Percentiles rank a stretch among this genome's conserved stretches.
phyloP scores from a whole-genome alignment of 352 stramenopile species.

The Globisporangium spiculum region DNA sequence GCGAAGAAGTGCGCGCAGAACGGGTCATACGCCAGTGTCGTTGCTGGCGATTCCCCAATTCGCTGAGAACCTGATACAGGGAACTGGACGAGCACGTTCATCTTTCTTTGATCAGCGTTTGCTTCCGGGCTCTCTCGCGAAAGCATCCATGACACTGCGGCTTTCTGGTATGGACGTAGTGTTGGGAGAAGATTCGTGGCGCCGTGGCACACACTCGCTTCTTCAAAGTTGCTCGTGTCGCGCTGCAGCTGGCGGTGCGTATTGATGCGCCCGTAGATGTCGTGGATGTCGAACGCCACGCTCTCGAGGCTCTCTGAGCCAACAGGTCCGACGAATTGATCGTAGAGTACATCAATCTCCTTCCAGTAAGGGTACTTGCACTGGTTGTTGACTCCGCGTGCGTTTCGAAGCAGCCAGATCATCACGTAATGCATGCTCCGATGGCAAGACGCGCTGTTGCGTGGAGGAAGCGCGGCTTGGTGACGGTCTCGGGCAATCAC shows the following conservation, averaged over 20 bases:
- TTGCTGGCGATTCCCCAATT: not conserved
- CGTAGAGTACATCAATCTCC: constrained; percentile 54
- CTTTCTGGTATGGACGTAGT: constrained; percentile 96
- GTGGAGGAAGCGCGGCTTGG: constrained; percentile 9
- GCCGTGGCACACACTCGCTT: constrained; percentile 4
- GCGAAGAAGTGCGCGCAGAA: constrained; percentile 31
- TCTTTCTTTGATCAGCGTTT: not conserved
- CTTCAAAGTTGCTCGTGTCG: constrained; percentile 25
- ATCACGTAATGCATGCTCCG: constrained; percentile 45
- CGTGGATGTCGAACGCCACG: constrained; percentile 43
- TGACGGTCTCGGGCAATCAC: constrained; percentile 9
- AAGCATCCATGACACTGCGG: constrained; percentile 94
- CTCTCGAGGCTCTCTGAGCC: not conserved
- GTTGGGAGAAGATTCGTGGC: constrained; percentile 55
- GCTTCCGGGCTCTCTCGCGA: constrained; percentile 72
- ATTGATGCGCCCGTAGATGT: constrained; percentile 59
- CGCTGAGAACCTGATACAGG: not conserved
- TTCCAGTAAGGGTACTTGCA: constrained; percentile 48
- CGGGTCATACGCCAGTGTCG: constrained; percentile 33
- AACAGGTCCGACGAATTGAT: constrained; percentile 18
- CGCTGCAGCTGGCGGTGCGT: constrained; percentile 31
- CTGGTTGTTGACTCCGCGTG: constrained; percentile 7
- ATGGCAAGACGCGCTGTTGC: constrained; percentile 12
- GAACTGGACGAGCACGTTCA: constrained; percentile 19
- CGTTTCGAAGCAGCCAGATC: constrained; percentile 49